Evolutionary conservation across 2,329 filamentous ascomycete species (phyloP).

Genomic region (Sporothrix inflata): DNA sequence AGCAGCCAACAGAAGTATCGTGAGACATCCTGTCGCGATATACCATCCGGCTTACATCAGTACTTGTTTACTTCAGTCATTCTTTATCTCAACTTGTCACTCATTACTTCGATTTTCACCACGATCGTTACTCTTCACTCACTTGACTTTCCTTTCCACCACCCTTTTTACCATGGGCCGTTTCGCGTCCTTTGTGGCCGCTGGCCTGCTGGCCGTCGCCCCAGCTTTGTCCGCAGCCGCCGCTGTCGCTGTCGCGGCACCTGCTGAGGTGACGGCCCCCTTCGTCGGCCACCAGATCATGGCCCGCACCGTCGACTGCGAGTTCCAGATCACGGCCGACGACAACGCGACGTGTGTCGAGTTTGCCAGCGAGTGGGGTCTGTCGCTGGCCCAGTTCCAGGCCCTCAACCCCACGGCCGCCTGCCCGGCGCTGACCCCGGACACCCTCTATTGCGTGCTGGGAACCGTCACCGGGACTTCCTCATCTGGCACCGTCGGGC

Average conservation of each 20-base stretch:
- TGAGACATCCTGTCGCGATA: background rate
- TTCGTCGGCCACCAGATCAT: background rate
- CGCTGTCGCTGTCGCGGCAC: background rate
- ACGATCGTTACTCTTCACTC: too few relatives aligned
- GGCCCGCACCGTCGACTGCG: slow-evolving; percentile 26
- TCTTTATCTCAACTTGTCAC: background rate
- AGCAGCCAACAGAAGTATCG: background rate
- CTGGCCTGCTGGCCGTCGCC: background rate
- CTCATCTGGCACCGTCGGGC: background rate
- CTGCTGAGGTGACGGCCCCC: background rate
- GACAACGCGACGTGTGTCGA: slow-evolving; percentile 28
- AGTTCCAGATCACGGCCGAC: slow-evolving; percentile 20
- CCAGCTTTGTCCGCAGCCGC: background rate
- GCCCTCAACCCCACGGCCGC: slow-evolving; percentile 31
- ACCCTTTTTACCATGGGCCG: background rate
- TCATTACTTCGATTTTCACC: background rate
- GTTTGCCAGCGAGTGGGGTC: slow-evolving; percentile 31
- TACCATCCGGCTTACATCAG: background rate
- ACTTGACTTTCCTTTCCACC: too few relatives aligned
- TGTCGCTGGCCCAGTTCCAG: slow-evolving; percentile 28
- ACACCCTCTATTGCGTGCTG: slow-evolving; percentile 31
- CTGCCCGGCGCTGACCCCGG: slow-evolving; percentile 28
- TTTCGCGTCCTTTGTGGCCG: background rate
- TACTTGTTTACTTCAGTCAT: background rate
- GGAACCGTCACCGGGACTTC: slow-evolving; percentile 19